Evolutionary conservation across 192 early-diverging fungal genomes (phyloP).

Genomic region (Powellomyces hirtus): DNA sequence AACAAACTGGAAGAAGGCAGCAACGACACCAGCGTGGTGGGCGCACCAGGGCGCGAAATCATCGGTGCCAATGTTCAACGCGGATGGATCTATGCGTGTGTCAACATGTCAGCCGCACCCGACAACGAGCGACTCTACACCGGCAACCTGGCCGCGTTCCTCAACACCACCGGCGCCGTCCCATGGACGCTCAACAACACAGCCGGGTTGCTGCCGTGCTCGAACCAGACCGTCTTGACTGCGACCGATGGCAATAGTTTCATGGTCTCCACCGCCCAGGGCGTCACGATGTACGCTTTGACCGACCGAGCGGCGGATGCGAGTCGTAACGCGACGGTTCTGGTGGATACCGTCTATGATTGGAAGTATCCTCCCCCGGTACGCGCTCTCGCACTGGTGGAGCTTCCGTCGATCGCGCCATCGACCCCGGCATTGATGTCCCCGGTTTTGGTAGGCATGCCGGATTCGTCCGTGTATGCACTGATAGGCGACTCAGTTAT

Average conservation of each 20-base stretch:
- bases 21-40: neutral
- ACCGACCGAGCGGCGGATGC: neutral
- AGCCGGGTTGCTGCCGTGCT: neutral
- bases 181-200: neutral
- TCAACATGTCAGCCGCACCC: neutral
- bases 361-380: neutral
- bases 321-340: neutral
- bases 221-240: neutral
- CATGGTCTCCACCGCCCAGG: neutral
- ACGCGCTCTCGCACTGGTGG: neutral
- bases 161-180: neutral
- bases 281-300: neutral
- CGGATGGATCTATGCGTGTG: constrained; percentile 12
- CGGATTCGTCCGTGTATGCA: neutral
- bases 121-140: neutral
- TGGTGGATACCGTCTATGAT: neutral
- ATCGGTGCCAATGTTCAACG: constrained; percentile 2
- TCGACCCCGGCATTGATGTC: neutral
- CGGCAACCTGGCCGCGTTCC: neutral
- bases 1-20: neutral
- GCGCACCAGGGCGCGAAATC: neutral
- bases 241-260: neutral
- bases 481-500: neutral
- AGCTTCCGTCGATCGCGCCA: neutral
- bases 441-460: neutral